Evolutionary conservation across 148 eudicot species (phyloP), one percentile per base, ranked within the genome.

Genomic region (Suaeda aralocaspica): DNA sequence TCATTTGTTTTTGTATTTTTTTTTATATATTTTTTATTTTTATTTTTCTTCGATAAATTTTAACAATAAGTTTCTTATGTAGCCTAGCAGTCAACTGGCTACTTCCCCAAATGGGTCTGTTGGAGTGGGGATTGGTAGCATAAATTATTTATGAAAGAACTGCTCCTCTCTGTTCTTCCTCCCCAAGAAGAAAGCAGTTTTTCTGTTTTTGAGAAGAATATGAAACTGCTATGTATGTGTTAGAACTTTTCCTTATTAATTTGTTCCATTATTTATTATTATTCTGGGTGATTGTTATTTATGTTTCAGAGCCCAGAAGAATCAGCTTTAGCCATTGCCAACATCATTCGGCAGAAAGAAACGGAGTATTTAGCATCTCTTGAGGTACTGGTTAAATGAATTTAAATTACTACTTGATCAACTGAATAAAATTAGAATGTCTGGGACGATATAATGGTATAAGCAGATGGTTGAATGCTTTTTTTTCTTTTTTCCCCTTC

Each of bases 321-420:
- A 68, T 84, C 76, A 63, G 97, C 97, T 26, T 51, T 78, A 72
- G 76, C 96, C 52, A 72, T 94, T 81, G 79, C 81, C 48, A 85
- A 81, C 81, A 89, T 89, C 46, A 86, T 94, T 57, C 91, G 96
- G 66, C 89, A 86, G 70, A 97, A 89, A 67, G 98, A 94, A 78
- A 84, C 92, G 34, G 98, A 94, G 71, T 94, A 94, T 76, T 82
- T 94, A 24, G 73, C 87, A 64, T 82, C 97, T 48, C 91, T 94
- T 59, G 96, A 91, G 98, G 98, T 93, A 71, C 63, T 21, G 29
- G 0, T 66, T 55, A 62, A n/a, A 16, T 63, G 16, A 33, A 67
- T 28, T 42, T 68, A 19, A 42, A 56, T 14, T 77, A 16, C 52
- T 34, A 36, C 66, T 29, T 46, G 10, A 36, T 14, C 44, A 44